These are phyloP conservation scores for Ilyonectria mors-panacis DNA, from an alignment of 2,329 filamentous ascomycete genomes.

Conservation along the genomic window DNA sequence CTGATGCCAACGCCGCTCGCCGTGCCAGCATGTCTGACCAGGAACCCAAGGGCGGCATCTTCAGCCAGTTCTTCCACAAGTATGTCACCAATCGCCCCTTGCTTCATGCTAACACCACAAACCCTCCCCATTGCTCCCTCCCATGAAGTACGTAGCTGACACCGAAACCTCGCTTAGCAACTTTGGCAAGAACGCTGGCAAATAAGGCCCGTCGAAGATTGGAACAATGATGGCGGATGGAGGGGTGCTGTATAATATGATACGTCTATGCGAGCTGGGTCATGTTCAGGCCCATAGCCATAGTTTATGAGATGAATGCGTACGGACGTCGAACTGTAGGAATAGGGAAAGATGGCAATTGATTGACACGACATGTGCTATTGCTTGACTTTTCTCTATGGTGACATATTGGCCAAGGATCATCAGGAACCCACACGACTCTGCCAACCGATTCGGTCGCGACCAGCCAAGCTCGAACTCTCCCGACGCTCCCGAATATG, in stretches of 20 bases:
- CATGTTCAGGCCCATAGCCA: conserved; percentile 17
- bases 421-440: conserved; percentile 25
- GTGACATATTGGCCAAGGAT: conserved; percentile 20
- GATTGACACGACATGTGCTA: conserved; percentile 12
- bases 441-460: conserved; percentile 16
- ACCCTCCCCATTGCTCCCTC: background rate
- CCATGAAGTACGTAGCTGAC: conserved; percentile 11
- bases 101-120: background rate
- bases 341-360: conserved; percentile 29
- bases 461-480: background rate
- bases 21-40: conserved; percentile 71
- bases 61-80: conserved; percentile 72
- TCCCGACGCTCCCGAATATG: conserved; percentile 9
- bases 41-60: conserved; percentile 62
- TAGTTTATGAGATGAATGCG: conserved; percentile 14
- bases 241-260: conserved; percentile 20
- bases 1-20: conserved; percentile 61
- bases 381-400: background rate
- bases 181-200: conserved; percentile 52
- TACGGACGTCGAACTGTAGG: conserved; percentile 28
- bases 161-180: conserved; percentile 41
- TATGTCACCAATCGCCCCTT: conserved; percentile 51
- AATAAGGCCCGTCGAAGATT: conserved; percentile 41
- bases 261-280: background rate
- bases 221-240: conserved; percentile 4